Evolutionary conservation across 805 yeast species (phyloP), one percentile per base, ranked within the genome.

Genomic region (Wickerhamomyces strasburgensis): DNA sequence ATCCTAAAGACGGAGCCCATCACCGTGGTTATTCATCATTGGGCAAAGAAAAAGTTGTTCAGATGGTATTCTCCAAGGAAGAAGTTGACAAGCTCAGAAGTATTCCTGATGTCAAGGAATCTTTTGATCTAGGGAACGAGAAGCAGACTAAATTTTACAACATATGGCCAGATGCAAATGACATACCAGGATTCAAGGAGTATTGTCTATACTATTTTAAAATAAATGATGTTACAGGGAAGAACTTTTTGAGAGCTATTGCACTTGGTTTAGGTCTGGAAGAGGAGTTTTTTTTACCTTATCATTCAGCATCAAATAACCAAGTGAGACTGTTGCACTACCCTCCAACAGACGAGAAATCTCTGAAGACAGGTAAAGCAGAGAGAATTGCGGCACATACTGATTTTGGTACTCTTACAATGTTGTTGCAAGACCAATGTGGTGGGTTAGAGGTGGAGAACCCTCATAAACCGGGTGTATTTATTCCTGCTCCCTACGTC

Each of bases 331-430:
- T 48, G 5, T 33, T 49, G 9, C 54, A 49, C 30, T 52, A 52
- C 30, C 57, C 57, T n/a, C 50, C 52, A 14, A 46, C 53, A 1
- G 40, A 46, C 29, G 48, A 39, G 28, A 23, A 15, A 2, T 35
- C 34, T n/a, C 27, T 52, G 33, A 39, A 39, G 31, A 30, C 27
- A 1, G 51, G 53, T 2, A 49, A 45, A 31, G 30, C 54, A 3
- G 57, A 53, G 32, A 48, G 56, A 41, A 51, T 52, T 19, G 57
- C 52, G 14, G 54, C 56, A 5, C 57, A 52, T 19, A 52, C 56
- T 4, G 57, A 52, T 28, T 50, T 49, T 33, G 57, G 56, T 18
- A 51, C 56, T 5, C 24, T 52, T n/a, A 52, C 56, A 0, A 48
- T 52, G 51, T 31, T 51, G 5, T 29, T 49, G 5, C 57, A 52